Base-by-base conservation (phyloP, 2,329 filamentous ascomycete species). In the Alternaria sp. region DNA sequence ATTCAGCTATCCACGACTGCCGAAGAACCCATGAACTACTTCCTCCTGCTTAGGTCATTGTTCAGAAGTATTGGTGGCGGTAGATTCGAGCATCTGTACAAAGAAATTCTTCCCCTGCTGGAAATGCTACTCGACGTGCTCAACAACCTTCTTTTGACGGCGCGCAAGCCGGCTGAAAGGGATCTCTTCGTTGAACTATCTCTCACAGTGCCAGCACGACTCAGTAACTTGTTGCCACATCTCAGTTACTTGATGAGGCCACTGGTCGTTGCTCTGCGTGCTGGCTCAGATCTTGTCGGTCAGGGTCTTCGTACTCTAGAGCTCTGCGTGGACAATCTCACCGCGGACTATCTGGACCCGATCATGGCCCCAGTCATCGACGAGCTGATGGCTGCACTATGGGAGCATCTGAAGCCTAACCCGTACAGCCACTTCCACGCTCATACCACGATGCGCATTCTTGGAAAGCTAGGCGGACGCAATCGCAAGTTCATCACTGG, bases 321-420 rank as follows among this genome's bases (percentile, higher is more conserved):
- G 75, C 87, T 99, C 2, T 99, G 96, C 74, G 96, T 99, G 17
- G 96, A 99, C 67, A 99, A 99, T 72, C 86, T 99, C 0, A 99
- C 96, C 0, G 95, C 96, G 0, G 96, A 99, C 74, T 99, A 99
- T 75, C 84, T 99, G 13, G 96, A 99, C 72, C 96, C 96, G 0
- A 98, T 99, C 73, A 99, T 99, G 95, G 93, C 95, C 3, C 96
- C 96, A 0, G 96, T 98, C 25, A 98, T 99, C 79, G 95, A 99
- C 73, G 96, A 99, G 76, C 85, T 99, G 47, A 99, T 99, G 96
- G 96, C 93, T 50, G 95, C 95, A 1, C 85, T 99, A 1, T 99
- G 97, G 86, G 94, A 97, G 67, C 96, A 99, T 78, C 86, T 99
- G 45, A 92, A 91, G 72, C 96, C 96, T 8, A 91, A 94, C 66